Base-by-base conservation (phyloP, 148 eudicot genomes). In the Persicaria maculosa region DNA sequence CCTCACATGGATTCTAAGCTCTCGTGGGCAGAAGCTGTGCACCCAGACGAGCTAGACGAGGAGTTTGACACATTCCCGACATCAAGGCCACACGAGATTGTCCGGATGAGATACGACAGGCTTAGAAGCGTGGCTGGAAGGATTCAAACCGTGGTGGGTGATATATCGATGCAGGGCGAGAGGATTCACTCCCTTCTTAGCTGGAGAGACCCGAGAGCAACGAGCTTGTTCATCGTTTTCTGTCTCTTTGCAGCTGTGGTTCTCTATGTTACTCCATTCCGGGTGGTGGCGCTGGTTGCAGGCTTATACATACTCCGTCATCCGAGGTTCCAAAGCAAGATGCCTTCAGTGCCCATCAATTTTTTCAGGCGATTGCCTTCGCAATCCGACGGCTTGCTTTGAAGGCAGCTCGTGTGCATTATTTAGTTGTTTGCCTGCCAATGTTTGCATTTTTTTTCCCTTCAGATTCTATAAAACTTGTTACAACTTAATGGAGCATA, bases 101-200 rank as follows among this genome's bases (percentile, higher is more conserved):
- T 52, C 6, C 19, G 78, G 12, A 76, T 76, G 78, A 76, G 78
- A 19, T 76, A 76, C 20, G 78, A 76, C 36, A 47, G 77, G 31
- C 72, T 75, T 12, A 64, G 78, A 40, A 76, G 78, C 11, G 67
- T 76, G 17, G 78, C 78, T 5, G 78, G 77, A 14, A 69, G 78
- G 78, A 76, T 76, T 40, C 78, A 76, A 67, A 76, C 78, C 3
- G 78, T 76, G 50, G 78, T 76, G 12, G 78, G 78, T 8, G 78
- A 76, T 54, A 20, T 76, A 20, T 72, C 78, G 36, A 76, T 44
- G n/a, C 78, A 76, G 17, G 78, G 78, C 4, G 78, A 76, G 52
- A 76, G 78, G 65, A 5, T 76, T 40, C 50, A 40, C 52, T 43
- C 74, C 4, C 40, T 76, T n/a, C 43, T 76, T 3, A 68, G 67